These are phyloP conservation scores for Hymenoscyphus occultus DNA, from an alignment of 2,329 filamentous ascomycete genomes.

Conservation along the genomic window DNA sequence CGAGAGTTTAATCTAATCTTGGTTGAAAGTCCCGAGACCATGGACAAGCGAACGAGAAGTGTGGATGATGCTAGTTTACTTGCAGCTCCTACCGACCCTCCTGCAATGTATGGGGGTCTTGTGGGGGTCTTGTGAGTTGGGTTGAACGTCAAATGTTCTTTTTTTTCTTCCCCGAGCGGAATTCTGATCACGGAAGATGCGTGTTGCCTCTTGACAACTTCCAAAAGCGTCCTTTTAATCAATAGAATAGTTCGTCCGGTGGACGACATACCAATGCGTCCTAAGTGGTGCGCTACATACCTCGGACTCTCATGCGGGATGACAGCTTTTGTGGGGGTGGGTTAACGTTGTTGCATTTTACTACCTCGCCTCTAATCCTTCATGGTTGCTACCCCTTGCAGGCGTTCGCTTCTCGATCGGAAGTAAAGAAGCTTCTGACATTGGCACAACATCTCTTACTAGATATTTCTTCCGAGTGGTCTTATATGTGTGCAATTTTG, in stretches of 20 bases:
- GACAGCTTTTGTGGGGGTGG: neutral
- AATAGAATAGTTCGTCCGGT: neutral
- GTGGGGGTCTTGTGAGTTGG: conserved; percentile 2
- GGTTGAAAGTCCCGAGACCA: neutral
- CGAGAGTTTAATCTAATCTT: neutral
- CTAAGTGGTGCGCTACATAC: neutral
- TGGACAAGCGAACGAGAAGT: neutral
- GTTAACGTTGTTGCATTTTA: neutral
- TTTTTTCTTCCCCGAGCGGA: neutral
- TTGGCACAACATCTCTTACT: neutral
- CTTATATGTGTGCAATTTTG: neutral
- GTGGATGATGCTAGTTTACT: neutral
- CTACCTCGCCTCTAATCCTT: neutral
- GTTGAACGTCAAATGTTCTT: neutral
- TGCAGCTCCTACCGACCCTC: neutral
- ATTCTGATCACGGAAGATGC: neutral
- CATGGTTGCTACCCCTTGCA: neutral
- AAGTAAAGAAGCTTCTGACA: neutral
- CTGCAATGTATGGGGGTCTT: neutral
- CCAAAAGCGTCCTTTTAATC: neutral
- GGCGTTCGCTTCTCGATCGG: conserved; percentile 2
- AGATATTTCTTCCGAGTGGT: neutral
- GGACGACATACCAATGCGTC: neutral
- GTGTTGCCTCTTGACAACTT: neutral
- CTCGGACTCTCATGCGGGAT: neutral